Conservation (phyloP, 176 grass and related monocot species). For the Ampelocalamus luodianensis region DNA sequence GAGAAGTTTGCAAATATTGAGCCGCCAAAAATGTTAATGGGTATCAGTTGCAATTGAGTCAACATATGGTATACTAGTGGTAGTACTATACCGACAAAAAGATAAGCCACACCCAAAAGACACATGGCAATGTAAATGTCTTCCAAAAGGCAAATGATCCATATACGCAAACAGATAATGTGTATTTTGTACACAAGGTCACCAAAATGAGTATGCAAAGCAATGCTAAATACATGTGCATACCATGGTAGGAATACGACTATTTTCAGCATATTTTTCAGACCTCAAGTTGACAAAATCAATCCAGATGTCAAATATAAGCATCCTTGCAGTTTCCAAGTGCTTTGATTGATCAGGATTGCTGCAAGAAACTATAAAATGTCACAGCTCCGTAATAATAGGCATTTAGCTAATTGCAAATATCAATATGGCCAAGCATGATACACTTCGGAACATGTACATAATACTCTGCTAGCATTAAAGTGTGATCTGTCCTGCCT, state of each 20-base stretch:
- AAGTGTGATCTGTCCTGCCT: neutral
- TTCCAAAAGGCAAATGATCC: neutral
- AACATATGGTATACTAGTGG: conserved; percentile 6
- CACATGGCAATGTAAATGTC: neutral
- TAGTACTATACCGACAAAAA: neutral
- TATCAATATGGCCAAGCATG: conserved; percentile 21
- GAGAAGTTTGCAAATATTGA: conserved; percentile 32
- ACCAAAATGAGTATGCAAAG: conserved; percentile 10
- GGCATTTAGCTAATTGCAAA: neutral
- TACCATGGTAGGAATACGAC: conserved; percentile 94
- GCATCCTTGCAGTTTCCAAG: conserved; percentile 94
- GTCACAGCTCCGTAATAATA: neutral
- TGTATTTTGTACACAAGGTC: conserved; percentile 17
- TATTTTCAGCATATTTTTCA: conserved; percentile 93
- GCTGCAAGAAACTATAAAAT: conserved; percentile 55
- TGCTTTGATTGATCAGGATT: conserved; percentile 99
- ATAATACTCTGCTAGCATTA: neutral
- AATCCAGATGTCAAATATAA: conserved; percentile 79
- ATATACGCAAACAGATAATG: conserved; percentile 20
- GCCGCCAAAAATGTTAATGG: conserved; percentile 9
- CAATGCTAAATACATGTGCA: conserved; percentile 31
- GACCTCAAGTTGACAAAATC: conserved; percentile 99
- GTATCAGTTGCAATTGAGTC: neutral
- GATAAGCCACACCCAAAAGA: neutral
- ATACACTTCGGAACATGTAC: neutral